phyloP scores from a whole-genome alignment of 2,329 filamentous ascomycete genomes.

The Cercospora zeae-maydis region DNA sequence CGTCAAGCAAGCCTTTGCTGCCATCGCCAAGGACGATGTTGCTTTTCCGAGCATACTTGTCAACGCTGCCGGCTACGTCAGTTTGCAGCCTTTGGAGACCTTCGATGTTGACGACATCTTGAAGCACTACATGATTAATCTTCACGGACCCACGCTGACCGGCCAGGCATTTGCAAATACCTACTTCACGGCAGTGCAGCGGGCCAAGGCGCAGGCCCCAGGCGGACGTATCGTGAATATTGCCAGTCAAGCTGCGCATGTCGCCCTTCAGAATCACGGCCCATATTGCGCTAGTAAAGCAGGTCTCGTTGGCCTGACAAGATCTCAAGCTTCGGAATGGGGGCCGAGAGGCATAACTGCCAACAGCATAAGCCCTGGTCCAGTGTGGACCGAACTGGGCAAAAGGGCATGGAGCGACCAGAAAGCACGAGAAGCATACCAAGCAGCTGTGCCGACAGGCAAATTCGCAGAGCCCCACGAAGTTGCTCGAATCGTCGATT shows the following conservation, averaged over 20 bases:
- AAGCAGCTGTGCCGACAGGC: slow-evolving; percentile 30
- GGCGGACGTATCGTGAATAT: slow-evolving; percentile 47
- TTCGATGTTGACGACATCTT: slow-evolving; percentile 44
- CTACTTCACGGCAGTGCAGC: slow-evolving; percentile 34
- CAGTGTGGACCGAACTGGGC: slow-evolving; percentile 47
- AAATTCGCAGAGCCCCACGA: slow-evolving; percentile 42
- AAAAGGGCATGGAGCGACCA: slow-evolving; percentile 37
- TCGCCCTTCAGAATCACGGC: slow-evolving; percentile 45
- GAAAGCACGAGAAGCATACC: slow-evolving; percentile 28
- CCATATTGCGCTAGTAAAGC: slow-evolving; percentile 51
- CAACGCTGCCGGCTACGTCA: slow-evolving; percentile 43
- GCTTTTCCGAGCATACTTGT: slow-evolving; percentile 37
- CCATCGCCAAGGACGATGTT: slow-evolving; percentile 25
- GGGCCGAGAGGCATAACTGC: slow-evolving; percentile 45
- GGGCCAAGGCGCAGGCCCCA: slow-evolving; percentile 15
- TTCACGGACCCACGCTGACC: slow-evolving; percentile 46
- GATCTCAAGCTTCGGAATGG: slow-evolving; percentile 49
- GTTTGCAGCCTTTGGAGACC: slow-evolving; percentile 43
- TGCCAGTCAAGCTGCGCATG: slow-evolving; percentile 47
- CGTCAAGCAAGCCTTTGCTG: slow-evolving; percentile 32
- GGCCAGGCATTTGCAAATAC: slow-evolving; percentile 46
- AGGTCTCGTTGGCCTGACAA: slow-evolving; percentile 44
- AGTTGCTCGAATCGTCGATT: slow-evolving; percentile 66
- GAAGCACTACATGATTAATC: slow-evolving; percentile 45
- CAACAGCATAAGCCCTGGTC: slow-evolving; percentile 47